phyloP scores from a whole-genome alignment of 2,329 filamentous ascomycete genomes.

The Mycocentrospora acerina region DNA sequence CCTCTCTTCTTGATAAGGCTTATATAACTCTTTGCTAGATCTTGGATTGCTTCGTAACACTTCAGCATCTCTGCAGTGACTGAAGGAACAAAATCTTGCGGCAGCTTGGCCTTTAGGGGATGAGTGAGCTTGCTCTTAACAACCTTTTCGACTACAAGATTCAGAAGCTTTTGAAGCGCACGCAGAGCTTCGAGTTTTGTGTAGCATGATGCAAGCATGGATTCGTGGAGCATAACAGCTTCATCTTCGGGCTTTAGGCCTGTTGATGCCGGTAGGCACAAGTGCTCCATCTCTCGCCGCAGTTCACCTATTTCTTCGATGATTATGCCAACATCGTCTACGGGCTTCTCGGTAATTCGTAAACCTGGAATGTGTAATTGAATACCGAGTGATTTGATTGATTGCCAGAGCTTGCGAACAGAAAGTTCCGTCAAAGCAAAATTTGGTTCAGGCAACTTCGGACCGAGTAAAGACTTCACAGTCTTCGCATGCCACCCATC shows the following conservation, averaged over 20 bases:
- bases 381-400: no score
- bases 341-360: no score
- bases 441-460: no score
- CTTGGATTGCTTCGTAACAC: slow-evolving; percentile 16
- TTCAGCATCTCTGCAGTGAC: slow-evolving; percentile 10
- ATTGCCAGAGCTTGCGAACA: no score
- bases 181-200: slow-evolving; percentile 25
- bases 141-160: slow-evolving; percentile 17
- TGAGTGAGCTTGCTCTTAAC: slow-evolving; percentile 19
- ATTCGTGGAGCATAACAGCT: slow-evolving; percentile 23
- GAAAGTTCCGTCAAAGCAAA: no score
- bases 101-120: slow-evolving; percentile 13
- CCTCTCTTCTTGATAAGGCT: slow-evolving; percentile 22
- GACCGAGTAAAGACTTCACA: no score
- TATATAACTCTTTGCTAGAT: slow-evolving; percentile 20
- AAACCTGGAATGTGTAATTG: no score
- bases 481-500: no score
- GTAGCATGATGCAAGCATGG: slow-evolving; percentile 25
- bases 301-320: background rate
- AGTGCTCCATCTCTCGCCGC: slow-evolving; percentile 13
- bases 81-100: slow-evolving; percentile 16
- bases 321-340: no score
- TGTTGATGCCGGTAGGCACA: slow-evolving; percentile 8
- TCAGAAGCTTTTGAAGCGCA: slow-evolving; percentile 13
- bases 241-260: slow-evolving; percentile 13